Base-by-base conservation (phyloP, 441 rosid genomes). In the Gossypium davidsonii region DNA sequence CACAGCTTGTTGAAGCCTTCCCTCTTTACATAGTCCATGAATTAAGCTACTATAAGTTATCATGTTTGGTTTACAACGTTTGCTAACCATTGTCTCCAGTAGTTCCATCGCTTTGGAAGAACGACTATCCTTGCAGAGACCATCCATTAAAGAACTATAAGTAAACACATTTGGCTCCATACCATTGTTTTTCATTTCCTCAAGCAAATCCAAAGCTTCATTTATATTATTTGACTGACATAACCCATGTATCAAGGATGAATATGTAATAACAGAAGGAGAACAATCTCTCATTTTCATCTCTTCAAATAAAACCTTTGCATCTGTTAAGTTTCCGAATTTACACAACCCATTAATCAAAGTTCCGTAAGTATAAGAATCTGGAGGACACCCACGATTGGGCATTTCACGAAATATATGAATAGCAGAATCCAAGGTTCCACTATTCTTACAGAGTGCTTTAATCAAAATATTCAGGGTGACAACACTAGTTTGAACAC, bases 331-430 rank as follows among this genome's bases (percentile, higher is more conserved):
- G 80, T 81, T 90, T 34, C 91, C 90, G 46, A 82, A 79, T 74
- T 84, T 87, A 80, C 94, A 95, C 76, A 95, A 77, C 73, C 95
- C 97, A 83, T 88, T 93, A 48, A 95, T 87, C 83, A 95, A 55
- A 55, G 99, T 93, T 25, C 99, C 99, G 73, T 87, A 91, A 0
- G 98, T 90, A 80, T 93, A 95, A 0, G 90, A 85, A 86, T 95
- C 97, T 0, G 98, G 97, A 56, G 28, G 61, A 78, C 80, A 90
- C 46, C 95, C 89, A 2, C 81, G 89, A 67, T 80, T 81, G 2
- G 97, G 89, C 97, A 93, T 95, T 82, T 95, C 97, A 1, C 2
- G 83, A 52, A 93, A 95, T 67, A 93, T 91, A 86, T 65, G 81
- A 68, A 93, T 65, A 52, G 94, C 97, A 79, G 92, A 80, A 88